phyloP scores from a whole-genome alignment of 371 early-diverging fungal genomes.

The Rhizopus delemar region DNA sequence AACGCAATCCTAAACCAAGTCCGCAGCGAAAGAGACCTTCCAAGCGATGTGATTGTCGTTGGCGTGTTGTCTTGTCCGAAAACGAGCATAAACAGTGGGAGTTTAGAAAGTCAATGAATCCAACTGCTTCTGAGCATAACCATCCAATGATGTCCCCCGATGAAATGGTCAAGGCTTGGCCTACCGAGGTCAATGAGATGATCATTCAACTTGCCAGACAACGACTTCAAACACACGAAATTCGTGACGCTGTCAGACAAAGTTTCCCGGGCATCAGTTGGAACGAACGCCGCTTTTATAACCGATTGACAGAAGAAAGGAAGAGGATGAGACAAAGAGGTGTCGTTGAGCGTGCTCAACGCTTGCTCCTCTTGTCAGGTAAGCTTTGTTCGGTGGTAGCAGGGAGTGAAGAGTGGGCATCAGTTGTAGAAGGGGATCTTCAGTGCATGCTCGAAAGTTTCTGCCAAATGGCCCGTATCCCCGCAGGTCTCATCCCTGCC shows the following conservation, averaged over 20 bases:
- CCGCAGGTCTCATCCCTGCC: conserved; percentile 18
- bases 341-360: conserved; percentile 37
- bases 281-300: conserved; percentile 65
- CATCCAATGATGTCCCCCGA: conserved; percentile 61
- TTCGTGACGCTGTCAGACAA: conserved; percentile 58
- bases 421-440: conserved; percentile 35
- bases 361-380: conserved; percentile 31
- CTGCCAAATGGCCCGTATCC: conserved; percentile 27
- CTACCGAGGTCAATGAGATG: conserved; percentile 44
- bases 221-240: conserved; percentile 54
- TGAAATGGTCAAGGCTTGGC: conserved; percentile 62
- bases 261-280: conserved; percentile 59
- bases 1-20: conserved; percentile 55
- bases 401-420: conserved; percentile 38
- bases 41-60: conserved; percentile 66
- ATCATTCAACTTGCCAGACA: conserved; percentile 47
- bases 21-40: conserved; percentile 63
- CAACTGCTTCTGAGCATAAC: conserved; percentile 60
- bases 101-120: conserved; percentile 60
- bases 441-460: conserved; percentile 37
- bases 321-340: conserved; percentile 43
- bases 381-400: conserved; percentile 43
- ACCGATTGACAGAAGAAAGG: conserved; percentile 61
- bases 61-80: conserved; percentile 63
- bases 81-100: conserved; percentile 58